Base-by-base conservation (phyloP, 139 green algal genomes). In the Penium margaritaceum region DNA sequence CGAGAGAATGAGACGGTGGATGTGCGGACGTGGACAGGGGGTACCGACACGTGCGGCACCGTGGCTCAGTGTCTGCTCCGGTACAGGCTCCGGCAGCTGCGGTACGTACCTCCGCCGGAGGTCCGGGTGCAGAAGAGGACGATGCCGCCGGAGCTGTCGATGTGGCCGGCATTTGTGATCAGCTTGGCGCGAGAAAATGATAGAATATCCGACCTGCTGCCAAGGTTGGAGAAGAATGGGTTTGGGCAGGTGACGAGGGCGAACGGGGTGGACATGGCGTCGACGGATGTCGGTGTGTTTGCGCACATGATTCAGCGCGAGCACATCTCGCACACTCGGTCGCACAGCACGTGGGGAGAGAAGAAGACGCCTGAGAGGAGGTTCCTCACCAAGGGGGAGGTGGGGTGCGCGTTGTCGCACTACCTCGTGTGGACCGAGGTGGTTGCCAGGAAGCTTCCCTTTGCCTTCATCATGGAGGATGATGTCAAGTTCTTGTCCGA, bases 391-490 rank as follows among this genome's bases (percentile, higher is more conserved):
- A 17, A 32, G 6, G 63, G 63, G 30, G 63, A 71, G 63, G 63
- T 71, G 30, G 63, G 27, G 24, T 71, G 63, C 35, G 32, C 30
- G 9, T 32, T 71, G 9, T 71, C 63, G 63, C 63, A 71, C 63
- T 71, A 60, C 32, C 24, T 71, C 9, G 30, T 71, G 63, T 71
- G 63, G 63, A 19, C n/a, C 2, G 63, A 71, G 43, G 30, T 71
- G 24, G 24, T 71, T 6, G 7, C 27, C 6, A 17, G 43, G 9
- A 17, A 55, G 41, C 24, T 71, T 17, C 30, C 63, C 24, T 71
- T 38, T 32, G 35, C 63, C 30, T 63, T 71, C 30, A 27, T 71
- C 7, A 24, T 71, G 9, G 63, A 71, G 29, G 63, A 71, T 61
- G 63, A 71, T 32, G 63, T 61, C 27, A 36, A 29, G 24, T 57